These are phyloP conservation scores for Syncephalis plumigaleata DNA, from an alignment of 371 early-diverging fungal species.

Conservation along the genomic window DNA sequence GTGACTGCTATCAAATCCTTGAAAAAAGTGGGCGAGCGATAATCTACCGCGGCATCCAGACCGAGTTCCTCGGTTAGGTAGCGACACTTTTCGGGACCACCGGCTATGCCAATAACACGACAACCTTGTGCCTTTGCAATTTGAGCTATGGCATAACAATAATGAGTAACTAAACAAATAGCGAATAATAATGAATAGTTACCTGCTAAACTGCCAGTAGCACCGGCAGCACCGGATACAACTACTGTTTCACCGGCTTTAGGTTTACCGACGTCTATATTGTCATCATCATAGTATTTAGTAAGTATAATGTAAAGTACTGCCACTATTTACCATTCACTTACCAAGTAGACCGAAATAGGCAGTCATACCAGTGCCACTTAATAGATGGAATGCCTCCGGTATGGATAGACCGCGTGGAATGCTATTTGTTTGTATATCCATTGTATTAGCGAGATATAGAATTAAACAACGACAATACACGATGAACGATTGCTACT, in stretches of 20 bases:
- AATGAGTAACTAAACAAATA: not conserved
- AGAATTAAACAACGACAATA: not conserved
- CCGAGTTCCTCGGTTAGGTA: constrained; percentile 31
- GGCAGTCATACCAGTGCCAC: constrained; percentile 48
- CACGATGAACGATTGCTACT: constrained; percentile 7
- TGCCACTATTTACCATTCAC: too few relatives aligned
- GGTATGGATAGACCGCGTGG: not conserved
- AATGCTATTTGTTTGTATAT: not conserved
- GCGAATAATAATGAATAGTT: constrained; percentile 16
- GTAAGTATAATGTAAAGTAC: too few relatives aligned
- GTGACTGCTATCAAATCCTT: constrained; percentile 21
- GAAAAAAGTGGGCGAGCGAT: constrained; percentile 20
- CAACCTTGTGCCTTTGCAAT: constrained; percentile 41
- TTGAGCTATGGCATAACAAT: constrained; percentile 19
- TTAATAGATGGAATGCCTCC: constrained; percentile 11
- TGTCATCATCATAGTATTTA: too few relatives aligned
- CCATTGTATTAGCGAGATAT: too few relatives aligned
- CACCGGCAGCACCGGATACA: constrained; percentile 34
- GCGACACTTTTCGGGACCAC: constrained; percentile 49
- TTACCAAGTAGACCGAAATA: constrained; percentile 27
- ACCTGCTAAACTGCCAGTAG: constrained; percentile 37
- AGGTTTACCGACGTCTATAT: constrained; percentile 24
- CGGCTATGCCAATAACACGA: constrained; percentile 52
- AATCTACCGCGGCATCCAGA: constrained; percentile 59
- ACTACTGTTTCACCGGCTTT: constrained; percentile 48